Evolutionary conservation across 371 early-diverging fungal species (phyloP), one percentile per base, ranked within the genome.

Genomic region (Lichtheimia corymbifera): DNA sequence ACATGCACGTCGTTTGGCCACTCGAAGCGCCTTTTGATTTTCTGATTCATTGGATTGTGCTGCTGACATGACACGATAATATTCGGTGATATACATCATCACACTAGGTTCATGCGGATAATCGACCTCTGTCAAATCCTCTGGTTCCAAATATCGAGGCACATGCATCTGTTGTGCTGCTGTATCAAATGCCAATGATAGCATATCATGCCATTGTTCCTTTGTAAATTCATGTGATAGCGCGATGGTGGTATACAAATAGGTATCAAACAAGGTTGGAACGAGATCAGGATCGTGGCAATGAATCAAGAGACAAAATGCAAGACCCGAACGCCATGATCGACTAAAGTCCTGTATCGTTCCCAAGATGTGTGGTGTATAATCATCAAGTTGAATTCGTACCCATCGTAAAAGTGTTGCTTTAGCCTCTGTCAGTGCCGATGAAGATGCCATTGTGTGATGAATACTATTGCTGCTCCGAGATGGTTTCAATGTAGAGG

Each of bases 281-380:
- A 91, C 47, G 24, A 86, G 68, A 3, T 74, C 72, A 4, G 89
- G 89, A 53, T 86, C 84, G 61, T 87, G 82, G 22, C 83, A 68
- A 67, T 92, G 88, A 17, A 91, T 85, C 14, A 93, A 72, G 30
- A 87, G 80, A 60, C 83, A 79, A 66, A 92, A 92, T 14, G 84
- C 85, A 24, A 87, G 66, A 6, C 92, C 92, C 56, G 81, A 87
- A 57, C 84, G 73, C 92, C 91, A 92, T 11, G 85, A 79, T 28
- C 78, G 76, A 51, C 86, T 78, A 68, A 92, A 90, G 67, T 92
- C 87, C 40, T 78, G 79, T 3, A 87, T 68, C 5, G 74, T 58
- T 35, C 79, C 74, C 25, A 87, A 79, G 22, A 87, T 72, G 30
- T 83, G 75, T 3, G 53, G 45, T 2, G 71, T 56, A 65, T 89